Percentiles rank a stretch among this genome's conserved stretches.
These are phyloP conservation scores for Phytophthora sp. DNA, from an alignment of 352 stramenopile species.

Conservation along the genomic window DNA sequence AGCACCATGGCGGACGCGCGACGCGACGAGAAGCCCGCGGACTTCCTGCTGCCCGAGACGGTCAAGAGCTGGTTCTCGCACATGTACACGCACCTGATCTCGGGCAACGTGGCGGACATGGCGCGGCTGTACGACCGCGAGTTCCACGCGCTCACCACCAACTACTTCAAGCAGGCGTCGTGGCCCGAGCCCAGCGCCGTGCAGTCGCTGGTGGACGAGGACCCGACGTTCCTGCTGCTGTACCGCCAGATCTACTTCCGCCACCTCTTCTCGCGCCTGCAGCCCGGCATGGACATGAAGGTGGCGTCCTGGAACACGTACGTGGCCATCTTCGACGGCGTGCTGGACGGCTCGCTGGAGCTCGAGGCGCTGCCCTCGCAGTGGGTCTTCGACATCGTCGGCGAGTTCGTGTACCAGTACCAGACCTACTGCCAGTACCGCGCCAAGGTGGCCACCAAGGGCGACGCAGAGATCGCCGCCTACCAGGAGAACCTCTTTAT, in stretches of 20 bases:
- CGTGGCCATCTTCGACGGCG: slow-evolving; percentile 93
- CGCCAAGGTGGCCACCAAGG: slow-evolving; percentile 78
- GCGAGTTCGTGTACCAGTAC: slow-evolving; percentile 99
- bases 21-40: slow-evolving; percentile 85
- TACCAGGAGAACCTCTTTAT: slow-evolving; percentile 89
- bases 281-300: slow-evolving; percentile 90
- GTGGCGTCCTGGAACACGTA: slow-evolving; percentile 95
- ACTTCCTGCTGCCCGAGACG: slow-evolving; percentile 88
- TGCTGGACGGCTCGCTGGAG: slow-evolving; percentile 87
- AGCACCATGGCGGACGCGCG: slow-evolving; percentile 60
- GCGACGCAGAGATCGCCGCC: slow-evolving; percentile 57
- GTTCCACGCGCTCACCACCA: slow-evolving; percentile 88
- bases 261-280: slow-evolving; percentile 94
- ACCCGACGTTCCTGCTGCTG: slow-evolving; percentile 94
- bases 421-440: slow-evolving; percentile 98
- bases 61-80: slow-evolving; percentile 91
- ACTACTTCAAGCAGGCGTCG: slow-evolving; percentile 95
- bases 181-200: slow-evolving; percentile 93
- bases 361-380: slow-evolving; percentile 91
- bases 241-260: slow-evolving; percentile 98
- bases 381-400: slow-evolving; percentile 98
- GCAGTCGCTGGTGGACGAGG: slow-evolving; percentile 82
- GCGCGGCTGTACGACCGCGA: slow-evolving; percentile 88
- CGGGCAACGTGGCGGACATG: slow-evolving; percentile 85
- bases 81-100: slow-evolving; percentile 87